Evolutionary conservation across 495 filamentous ascomycete genomes (phyloP), one percentile per base, ranked within the genome.

Genomic region (Aspergillus cristatus): DNA sequence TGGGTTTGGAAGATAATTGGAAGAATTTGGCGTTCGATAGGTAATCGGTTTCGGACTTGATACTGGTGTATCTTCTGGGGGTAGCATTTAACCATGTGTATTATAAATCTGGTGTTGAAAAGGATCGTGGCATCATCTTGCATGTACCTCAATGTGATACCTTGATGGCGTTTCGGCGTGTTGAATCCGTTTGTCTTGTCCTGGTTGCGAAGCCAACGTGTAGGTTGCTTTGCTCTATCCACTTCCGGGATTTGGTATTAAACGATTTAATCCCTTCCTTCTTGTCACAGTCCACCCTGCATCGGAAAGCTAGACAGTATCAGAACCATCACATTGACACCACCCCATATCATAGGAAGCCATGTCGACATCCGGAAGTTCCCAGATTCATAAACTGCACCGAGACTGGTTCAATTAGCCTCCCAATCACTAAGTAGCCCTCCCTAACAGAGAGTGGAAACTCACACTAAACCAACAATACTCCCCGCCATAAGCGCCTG

Each of bases 281-380:
- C n/a, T n/a, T n/a, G 20, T 24, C 20, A 95, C 39, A 98, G 68
- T 22, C 87, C 91, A n/a, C 90, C 90, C 50, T 93, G 87, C 41
- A 95, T 89, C 7, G 88, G 84, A 58, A 95, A 98, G 11, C 89
- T 95, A 3, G 89, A 91, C 29, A 97, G 58, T 36, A 96, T 82
- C 29, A 98, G 57, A n/a, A 95, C 75, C 37, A 96, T 57, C 2
- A 93, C 77, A 51, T 89, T 95, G 54, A 95, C 81, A 46, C 84
- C 69, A n/a, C 80, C 82, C 91, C 91, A 98, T 35, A 93, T 72
- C 51, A 94, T 86, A 11, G 91, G 91, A 28, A 95, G 82, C 91
- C 93, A 98, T 2, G 91, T 96, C 36, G 87, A 93, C 90, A 97
- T 94, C 44, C 76, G 64, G 53, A 94, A 95, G 58, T 79, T 84